These are phyloP conservation scores for Ophiostoma tasmaniense DNA, from an alignment of 2,329 filamentous ascomycete species.

Conservation along the genomic window DNA sequence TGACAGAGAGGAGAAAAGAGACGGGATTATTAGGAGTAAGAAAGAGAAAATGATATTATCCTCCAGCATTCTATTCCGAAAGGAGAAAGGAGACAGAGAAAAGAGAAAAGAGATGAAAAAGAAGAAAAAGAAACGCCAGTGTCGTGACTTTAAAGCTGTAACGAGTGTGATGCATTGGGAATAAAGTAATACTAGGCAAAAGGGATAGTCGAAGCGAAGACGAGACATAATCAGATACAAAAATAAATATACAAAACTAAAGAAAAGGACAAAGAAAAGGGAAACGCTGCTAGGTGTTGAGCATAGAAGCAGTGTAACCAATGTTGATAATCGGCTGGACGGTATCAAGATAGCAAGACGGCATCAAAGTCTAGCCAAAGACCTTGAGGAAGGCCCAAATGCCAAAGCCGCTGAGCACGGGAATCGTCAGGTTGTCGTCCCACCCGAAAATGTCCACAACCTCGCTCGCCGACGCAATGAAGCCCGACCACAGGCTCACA, in stretches of 20 bases:
- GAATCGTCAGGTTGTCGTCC: slow-evolving; percentile 98
- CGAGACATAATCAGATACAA: not conserved
- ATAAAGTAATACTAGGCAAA: not conserved
- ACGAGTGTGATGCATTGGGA: slow-evolving; percentile 2
- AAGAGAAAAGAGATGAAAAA: not conserved
- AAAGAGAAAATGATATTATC: not conserved
- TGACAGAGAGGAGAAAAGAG: not conserved
- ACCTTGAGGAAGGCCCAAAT: slow-evolving; percentile 87
- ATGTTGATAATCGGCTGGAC: not conserved
- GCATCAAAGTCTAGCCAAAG: slow-evolving; percentile 49
- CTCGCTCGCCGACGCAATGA: slow-evolving; percentile 82
- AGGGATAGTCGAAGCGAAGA: not conserved
- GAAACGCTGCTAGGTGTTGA: not conserved
- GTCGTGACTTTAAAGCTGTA: slow-evolving; percentile 2
- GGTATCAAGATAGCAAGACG: not conserved
- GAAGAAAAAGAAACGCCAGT: not conserved
- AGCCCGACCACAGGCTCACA: slow-evolving; percentile 79
- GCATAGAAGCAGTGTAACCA: not conserved
- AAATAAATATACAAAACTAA: not conserved
- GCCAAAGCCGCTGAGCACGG: slow-evolving; percentile 77
- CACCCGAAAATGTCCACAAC: slow-evolving; percentile 84
- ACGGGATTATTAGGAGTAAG: not conserved
- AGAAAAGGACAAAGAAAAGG: not conserved
- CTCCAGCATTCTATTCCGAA: not conserved
- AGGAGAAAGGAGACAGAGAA: no score